Evolutionary conservation across 768 basidiomycete genomes (phyloP), one percentile per base, ranked within the genome.

Genomic region (Lentinula sp.): DNA sequence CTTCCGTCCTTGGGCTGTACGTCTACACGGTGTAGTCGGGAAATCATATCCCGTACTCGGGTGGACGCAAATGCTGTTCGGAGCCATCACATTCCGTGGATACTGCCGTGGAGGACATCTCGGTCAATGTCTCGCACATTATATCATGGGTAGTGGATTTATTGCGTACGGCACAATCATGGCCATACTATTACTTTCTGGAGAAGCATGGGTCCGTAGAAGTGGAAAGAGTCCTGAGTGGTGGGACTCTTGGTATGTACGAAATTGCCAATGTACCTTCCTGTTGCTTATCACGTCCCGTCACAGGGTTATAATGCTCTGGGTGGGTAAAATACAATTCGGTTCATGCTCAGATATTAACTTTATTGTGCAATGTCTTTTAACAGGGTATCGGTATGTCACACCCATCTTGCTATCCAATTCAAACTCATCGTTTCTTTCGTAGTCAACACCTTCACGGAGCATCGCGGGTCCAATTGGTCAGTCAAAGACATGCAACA

Each of bases 401-500:
- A 16, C 4, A 31, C 9, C 34, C 5, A 59, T 32, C 28, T 28
- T 13, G 53, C 28, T 39, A 31, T 28, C 49, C 5, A 13, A 32
- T 63, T 61, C 37, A n/a, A 37, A 35, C 15, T 37, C 11, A n/a
- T 4, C 2, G 37, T 66, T 65, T 71, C 60, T 35, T 61, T 66
- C 28, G 28, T 28, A 84, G 88, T 97, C 60, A 96, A 97, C 65
- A 95, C 94, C 0, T 95, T 96, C 70, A 95, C 94, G 0, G 91
- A 94, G 68, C 94, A 97, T 69, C 89, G 85, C 53, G 91, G 91
- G 7, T 80, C 79, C 18, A 70, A 67, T 0, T 96, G 95, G 95
- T 89, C 86, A 2, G 88, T 88, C 57, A 95, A 96, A 71, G 95
- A 96, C 71, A 90, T 95, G 91, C 93, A 95, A 67, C 94, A 96